A percentile compares a stretch with the other conserved stretches of the same genome.
Conservation (phyloP, 1,284 basidiomycete genomes). For the Microbotryum saponariae region DNA sequence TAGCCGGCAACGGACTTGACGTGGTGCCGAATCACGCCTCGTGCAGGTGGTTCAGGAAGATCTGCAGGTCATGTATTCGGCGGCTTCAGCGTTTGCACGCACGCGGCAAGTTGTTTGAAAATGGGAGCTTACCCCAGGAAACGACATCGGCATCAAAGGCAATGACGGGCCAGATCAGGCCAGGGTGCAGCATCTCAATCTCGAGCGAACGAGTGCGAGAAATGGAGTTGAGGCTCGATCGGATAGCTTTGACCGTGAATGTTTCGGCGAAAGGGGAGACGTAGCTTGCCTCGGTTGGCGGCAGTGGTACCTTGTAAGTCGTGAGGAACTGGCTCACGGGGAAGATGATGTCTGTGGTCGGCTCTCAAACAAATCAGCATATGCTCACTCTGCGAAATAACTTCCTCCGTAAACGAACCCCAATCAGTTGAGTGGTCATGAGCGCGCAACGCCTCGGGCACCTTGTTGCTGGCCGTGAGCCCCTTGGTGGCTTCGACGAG, state of each 20-base stretch:
- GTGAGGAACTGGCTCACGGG: slow-evolving; percentile 57
- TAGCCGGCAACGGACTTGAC: slow-evolving; percentile 84
- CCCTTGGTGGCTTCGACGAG: slow-evolving; percentile 55
- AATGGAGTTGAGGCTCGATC: slow-evolving; percentile 52
- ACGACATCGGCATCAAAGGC: slow-evolving; percentile 89
- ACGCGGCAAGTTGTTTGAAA: background rate
- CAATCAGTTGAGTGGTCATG: slow-evolving; percentile 28
- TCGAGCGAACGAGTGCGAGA: slow-evolving; percentile 65
- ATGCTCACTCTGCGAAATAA: no score
- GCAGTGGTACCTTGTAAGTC: slow-evolving; percentile 63
- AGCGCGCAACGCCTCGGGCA: slow-evolving; percentile 38
- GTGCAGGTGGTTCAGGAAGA: slow-evolving; percentile 52
- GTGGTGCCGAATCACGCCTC: slow-evolving; percentile 66
- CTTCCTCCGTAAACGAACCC: background rate
- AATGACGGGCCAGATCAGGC: slow-evolving; percentile 82
- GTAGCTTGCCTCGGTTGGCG: slow-evolving; percentile 47
- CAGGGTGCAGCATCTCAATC: slow-evolving; percentile 68
- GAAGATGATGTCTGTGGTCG: slow-evolving; percentile 31
- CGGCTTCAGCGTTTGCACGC: background rate
- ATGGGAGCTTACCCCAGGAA: slow-evolving; percentile 53
- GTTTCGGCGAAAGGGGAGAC: slow-evolving; percentile 50
- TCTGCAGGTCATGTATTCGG: slow-evolving; percentile 16
- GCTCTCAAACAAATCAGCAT: background rate
- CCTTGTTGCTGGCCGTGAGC: slow-evolving; percentile 49
- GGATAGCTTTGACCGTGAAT: slow-evolving; percentile 57